Evolutionary conservation across 306 rosid species (phyloP).

Genomic region (Arachis stenosperma): DNA sequence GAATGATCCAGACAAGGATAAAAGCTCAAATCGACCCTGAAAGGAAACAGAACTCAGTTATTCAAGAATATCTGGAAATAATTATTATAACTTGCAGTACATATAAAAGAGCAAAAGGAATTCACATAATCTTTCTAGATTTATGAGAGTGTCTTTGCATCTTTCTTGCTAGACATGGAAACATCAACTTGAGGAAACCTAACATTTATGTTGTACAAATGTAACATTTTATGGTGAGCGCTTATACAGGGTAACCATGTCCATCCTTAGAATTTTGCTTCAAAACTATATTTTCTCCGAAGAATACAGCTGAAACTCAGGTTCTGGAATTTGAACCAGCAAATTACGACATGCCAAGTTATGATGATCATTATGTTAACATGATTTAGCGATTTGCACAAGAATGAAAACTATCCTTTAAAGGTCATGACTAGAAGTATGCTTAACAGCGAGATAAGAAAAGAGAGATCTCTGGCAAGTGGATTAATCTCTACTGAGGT

Average conservation of each 20-base stretch:
- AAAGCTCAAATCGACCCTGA: slow-evolving; percentile 89
- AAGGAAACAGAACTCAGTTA: slow-evolving; percentile 29
- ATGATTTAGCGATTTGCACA: not conserved
- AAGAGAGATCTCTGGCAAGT: not conserved
- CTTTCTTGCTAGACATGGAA: slow-evolving; percentile 24
- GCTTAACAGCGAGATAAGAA: not conserved
- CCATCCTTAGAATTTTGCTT: not conserved
- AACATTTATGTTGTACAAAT: not conserved
- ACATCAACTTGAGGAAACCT: not conserved
- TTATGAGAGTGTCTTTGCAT: slow-evolving; percentile 27
- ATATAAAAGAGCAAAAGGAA: not conserved
- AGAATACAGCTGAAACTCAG: slow-evolving; percentile 3
- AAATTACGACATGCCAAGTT: slow-evolving; percentile 7
- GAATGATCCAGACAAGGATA: slow-evolving; percentile 79
- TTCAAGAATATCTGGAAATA: slow-evolving; percentile 18
- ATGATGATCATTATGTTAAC: not conserved
- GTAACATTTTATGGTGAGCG: not conserved
- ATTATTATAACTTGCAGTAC: not conserved
- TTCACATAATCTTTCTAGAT: slow-evolving; percentile 15
- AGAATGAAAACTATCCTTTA: not conserved
- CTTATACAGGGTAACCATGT: not conserved
- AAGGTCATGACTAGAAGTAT: not conserved
- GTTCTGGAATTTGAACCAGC: slow-evolving; percentile 3
- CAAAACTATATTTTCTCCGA: not conserved
- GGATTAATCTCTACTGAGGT: not conserved